Base-by-base conservation (phyloP, 495 filamentous ascomycete species). In the Thozetella sp. region DNA sequence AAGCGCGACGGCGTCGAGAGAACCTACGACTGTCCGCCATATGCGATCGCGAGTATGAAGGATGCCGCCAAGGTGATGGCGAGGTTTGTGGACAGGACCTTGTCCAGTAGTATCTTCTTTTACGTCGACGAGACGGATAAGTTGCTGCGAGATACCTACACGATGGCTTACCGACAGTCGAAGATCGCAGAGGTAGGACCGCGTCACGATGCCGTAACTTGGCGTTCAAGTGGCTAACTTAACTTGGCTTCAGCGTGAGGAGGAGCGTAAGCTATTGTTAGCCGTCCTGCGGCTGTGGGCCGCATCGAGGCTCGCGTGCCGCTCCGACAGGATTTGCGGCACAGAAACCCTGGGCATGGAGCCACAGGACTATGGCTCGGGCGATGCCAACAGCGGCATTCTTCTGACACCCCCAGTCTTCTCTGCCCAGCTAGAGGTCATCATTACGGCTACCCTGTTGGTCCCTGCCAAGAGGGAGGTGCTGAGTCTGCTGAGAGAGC, bases 401-500 rank as follows among this genome's bases (percentile, higher is more conserved):
- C 25, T 57, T 3, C 23, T 50, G 19, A 26, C 23, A 2, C 55
- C 55, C 17, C 55, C 55, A 2, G 55, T 48, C 20, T 24, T 57
- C 1, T 48, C 37, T n/a, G 55, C 55, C 20, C 55, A 57, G 40
- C 24, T 57, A 22, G 55, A 57, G 40, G 10, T 57, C 6, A 57
- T 57, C 20, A 26, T 26, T 9, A 57, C 55, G 13, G 22, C 37
- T 11, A 48, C 22, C 1, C 22, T 70, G 11, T 67, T 73, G n/a
- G 15, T 22, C 23, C 63, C 59, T 25, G 25, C 55, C 17, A 66
- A 67, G 54, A 65, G 63, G 40, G 27, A 57, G 11, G 65, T 73
- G 20, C 69, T 72, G 2, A 63, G 69, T 4, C 55, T 53, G 3
- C 64, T 73, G n/a, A 67, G 65, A 63, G 59, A 63, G 25, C 54